These are phyloP conservation scores for Hibiscus trionum DNA, from an alignment of 345 rosid genomes.

Conservation along the genomic window DNA sequence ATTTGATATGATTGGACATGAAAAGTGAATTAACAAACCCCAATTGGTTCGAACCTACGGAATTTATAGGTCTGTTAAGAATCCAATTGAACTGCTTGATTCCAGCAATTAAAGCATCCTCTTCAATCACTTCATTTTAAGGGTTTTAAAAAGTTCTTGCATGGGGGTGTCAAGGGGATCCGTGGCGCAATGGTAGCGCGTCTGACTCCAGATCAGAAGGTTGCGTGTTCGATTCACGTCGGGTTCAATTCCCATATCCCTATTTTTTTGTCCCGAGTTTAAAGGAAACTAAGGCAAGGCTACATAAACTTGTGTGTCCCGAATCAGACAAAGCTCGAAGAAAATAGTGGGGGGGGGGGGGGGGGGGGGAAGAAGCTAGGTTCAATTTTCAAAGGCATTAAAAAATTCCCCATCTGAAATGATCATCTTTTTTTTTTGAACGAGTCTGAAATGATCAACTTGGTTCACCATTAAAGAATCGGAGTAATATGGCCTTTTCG, in stretches of 20 bases:
- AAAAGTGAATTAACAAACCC: too few species aligned
- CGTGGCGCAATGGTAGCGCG: conserved; percentile 99
- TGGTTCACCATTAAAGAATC: too few species aligned
- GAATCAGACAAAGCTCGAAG: conserved; percentile 51
- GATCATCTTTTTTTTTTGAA: not conserved
- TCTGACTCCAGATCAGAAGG: conserved; percentile 99
- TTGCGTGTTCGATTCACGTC: conserved; percentile 98
- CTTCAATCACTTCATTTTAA: too few species aligned
- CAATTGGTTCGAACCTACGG: too few species aligned
- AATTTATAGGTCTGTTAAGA: too few species aligned
- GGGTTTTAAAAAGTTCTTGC: rapidly evolving
- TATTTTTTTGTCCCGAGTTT: conserved; percentile 22
- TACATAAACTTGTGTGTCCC: conserved; percentile 41
- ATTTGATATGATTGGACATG: too few species aligned
- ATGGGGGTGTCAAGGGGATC: conserved; percentile 28
- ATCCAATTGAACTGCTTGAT: too few species aligned
- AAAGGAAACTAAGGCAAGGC: conserved; percentile 57
- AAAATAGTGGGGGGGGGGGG: conserved; percentile 81
- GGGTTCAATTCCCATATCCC: conserved; percentile 46
- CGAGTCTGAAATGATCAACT: too few species aligned
- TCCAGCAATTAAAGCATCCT: too few species aligned
- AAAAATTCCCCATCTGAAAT: conserved; percentile 1
- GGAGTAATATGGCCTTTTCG: too few species aligned
- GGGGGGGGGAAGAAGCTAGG: too few species aligned
- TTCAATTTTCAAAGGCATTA: conserved; percentile 9